A percentile compares a stretch with the other conserved stretches of the same genome.
Conservation (phyloP, 192 early-diverging fungal genomes). For the Pilaira anomala region DNA sequence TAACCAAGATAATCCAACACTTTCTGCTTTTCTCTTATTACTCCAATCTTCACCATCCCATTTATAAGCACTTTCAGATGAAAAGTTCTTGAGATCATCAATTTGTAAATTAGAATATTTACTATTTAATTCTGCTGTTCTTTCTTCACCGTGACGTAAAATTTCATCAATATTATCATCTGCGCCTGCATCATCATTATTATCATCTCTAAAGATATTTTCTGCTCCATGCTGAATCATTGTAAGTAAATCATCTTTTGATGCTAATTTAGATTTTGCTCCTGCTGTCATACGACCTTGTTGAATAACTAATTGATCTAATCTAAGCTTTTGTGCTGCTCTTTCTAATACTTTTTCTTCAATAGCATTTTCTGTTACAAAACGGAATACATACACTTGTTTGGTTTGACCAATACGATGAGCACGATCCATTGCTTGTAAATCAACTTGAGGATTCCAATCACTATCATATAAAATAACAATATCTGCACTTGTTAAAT, state of each 20-base stretch:
- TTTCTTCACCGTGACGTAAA: slow-evolving; percentile 77
- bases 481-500: slow-evolving; percentile 92
- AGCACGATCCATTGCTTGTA: slow-evolving; percentile 95
- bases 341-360: slow-evolving; percentile 97
- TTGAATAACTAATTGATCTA: slow-evolving; percentile 99
- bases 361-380: slow-evolving; percentile 95
- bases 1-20: slow-evolving; percentile 77
- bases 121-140: slow-evolving; percentile 81
- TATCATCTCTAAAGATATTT: slow-evolving; percentile 69
- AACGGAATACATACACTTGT: slow-evolving; percentile 94
- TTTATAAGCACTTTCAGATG: slow-evolving; percentile 79
- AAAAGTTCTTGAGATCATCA: slow-evolving; percentile 92
- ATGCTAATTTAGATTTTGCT: slow-evolving; percentile 34
- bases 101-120: slow-evolving; percentile 91
- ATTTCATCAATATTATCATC: slow-evolving; percentile 87
- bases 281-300: slow-evolving; percentile 73
- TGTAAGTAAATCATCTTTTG: slow-evolving; percentile 82
- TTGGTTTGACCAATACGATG: slow-evolving; percentile 99
- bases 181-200: slow-evolving; percentile 12
- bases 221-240: slow-evolving; percentile 99
- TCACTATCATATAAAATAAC: slow-evolving; percentile 97
- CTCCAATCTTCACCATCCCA: slow-evolving; percentile 98
- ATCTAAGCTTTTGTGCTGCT: slow-evolving; percentile 93
- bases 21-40: slow-evolving; percentile 61
- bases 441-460: slow-evolving; percentile 91